These are phyloP conservation scores for Fonsecaea erecta DNA, from an alignment of 2,329 filamentous ascomycete genomes.

Conservation along the genomic window DNA sequence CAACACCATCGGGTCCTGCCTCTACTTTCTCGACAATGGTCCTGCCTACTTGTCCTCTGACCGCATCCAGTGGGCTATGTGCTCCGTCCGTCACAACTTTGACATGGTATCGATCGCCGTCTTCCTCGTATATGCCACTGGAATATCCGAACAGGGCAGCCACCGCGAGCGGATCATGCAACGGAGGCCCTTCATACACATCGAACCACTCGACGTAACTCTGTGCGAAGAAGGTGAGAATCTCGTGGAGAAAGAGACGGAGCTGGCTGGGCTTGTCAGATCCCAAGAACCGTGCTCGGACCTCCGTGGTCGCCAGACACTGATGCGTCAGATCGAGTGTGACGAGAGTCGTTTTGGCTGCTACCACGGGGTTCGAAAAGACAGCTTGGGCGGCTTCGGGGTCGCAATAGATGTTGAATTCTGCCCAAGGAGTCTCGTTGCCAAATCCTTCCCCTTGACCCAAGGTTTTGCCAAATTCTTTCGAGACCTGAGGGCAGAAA, in stretches of 20 bases:
- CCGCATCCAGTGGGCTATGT: conserved; percentile 19
- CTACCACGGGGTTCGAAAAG: conserved; percentile 71
- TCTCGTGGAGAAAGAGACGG: conserved; percentile 79
- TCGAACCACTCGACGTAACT: conserved; percentile 84
- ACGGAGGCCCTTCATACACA: conserved; percentile 77
- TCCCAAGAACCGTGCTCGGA: conserved; percentile 72
- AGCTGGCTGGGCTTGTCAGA: conserved; percentile 57
- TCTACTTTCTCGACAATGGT: conserved; percentile 17
- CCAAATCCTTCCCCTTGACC: conserved; percentile 50
- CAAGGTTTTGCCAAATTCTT: conserved; percentile 56
- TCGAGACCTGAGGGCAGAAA: conserved; percentile 77
- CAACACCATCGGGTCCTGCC: conserved; percentile 44
- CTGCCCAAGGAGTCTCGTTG: conserved; percentile 66
- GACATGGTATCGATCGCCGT: conserved; percentile 48
- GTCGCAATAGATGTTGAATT: conserved; percentile 90
- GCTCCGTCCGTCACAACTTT: conserved; percentile 48
- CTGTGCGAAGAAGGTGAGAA: conserved; percentile 84
- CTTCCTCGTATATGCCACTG: conserved; percentile 55
- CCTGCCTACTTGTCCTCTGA: conserved; percentile 23
- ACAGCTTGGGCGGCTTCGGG: conserved; percentile 81
- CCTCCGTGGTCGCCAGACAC: conserved; percentile 74
- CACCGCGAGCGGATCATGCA: conserved; percentile 90
- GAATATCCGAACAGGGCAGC: conserved; percentile 73
- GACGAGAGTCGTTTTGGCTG: conserved; percentile 76
- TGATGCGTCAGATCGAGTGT: conserved; percentile 88